These are phyloP conservation scores for Boletus speciosus DNA, from an alignment of 768 basidiomycete genomes.

Conservation along the genomic window DNA sequence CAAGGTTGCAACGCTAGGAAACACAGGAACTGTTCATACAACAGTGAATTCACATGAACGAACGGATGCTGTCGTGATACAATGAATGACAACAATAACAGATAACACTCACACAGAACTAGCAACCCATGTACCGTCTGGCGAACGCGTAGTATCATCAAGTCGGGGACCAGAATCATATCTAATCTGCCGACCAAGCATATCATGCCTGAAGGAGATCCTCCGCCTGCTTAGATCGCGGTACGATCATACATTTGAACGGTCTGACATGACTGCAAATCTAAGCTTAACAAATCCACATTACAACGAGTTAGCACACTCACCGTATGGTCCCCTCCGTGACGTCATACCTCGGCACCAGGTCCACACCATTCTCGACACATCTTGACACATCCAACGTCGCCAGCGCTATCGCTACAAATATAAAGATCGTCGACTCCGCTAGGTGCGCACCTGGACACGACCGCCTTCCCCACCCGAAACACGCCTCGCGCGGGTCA, in stretches of 20 bases:
- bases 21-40: too few relatives aligned
- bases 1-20: too few relatives aligned
- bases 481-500: conserved; percentile 11
- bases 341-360: neutral
- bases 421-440: conserved; percentile 2
- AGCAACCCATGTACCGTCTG: too few relatives aligned
- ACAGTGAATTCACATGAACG: too few relatives aligned
- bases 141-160: too few relatives aligned
- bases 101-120: too few relatives aligned
- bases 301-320: neutral
- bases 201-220: neutral
- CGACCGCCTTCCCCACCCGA: conserved; percentile 14
- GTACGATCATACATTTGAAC: conserved; percentile 10
- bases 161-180: neutral
- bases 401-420: conserved; percentile 4
- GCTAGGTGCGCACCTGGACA: conserved; percentile 12
- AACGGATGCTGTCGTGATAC: too few relatives aligned
- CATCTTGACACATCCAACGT: conserved; percentile 8
- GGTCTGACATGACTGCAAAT: conserved; percentile 3
- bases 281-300: neutral
- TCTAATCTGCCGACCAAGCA: neutral
- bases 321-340: conserved; percentile 3
- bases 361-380: neutral
- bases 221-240: conserved; percentile 4
- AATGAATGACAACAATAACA: too few relatives aligned